Evolutionary conservation across 495 filamentous ascomycete genomes (phyloP).

Genomic region (Neurospora sp.): DNA sequence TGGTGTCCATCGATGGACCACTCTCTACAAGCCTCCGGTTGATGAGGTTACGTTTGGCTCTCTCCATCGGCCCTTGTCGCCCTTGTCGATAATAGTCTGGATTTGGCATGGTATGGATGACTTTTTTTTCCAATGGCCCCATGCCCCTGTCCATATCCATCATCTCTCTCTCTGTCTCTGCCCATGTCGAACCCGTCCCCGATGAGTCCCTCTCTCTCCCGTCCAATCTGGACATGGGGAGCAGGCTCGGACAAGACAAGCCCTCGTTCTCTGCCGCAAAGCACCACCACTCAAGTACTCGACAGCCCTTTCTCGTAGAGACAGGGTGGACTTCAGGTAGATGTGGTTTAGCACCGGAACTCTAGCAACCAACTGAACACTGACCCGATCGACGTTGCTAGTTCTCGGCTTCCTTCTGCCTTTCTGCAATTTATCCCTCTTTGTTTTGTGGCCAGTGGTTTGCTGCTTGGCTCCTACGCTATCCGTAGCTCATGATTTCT

Average conservation of each 20-base stretch:
- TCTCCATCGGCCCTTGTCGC: neutral
- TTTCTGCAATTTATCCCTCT: neutral
- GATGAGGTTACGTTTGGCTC: neutral
- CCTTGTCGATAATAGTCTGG: slow-evolving; percentile 3
- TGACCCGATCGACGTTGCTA: neutral
- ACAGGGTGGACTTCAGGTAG: neutral
- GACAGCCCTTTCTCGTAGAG: neutral
- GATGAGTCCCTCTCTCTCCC: neutral
- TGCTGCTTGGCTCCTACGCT: neutral
- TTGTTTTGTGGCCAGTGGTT: neutral
- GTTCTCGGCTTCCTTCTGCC: neutral
- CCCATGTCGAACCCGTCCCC: neutral
- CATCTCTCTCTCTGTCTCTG: neutral
- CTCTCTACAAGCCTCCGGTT: neutral
- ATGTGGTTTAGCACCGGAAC: neutral
- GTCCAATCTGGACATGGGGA: neutral
- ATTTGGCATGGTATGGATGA: slow-evolving; percentile 3
- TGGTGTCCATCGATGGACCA: neutral
- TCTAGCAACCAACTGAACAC: neutral
- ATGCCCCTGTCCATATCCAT: slow-evolving; percentile 4
- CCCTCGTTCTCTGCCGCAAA: neutral
- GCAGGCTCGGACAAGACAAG: neutral
- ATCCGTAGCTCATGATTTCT: neutral
- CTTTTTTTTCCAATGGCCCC: neutral
- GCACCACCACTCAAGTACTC: neutral